Evolutionary conservation across 352 stramenopile genomes (phyloP).

Genomic region (Globisporangium uncinulatum): DNA sequence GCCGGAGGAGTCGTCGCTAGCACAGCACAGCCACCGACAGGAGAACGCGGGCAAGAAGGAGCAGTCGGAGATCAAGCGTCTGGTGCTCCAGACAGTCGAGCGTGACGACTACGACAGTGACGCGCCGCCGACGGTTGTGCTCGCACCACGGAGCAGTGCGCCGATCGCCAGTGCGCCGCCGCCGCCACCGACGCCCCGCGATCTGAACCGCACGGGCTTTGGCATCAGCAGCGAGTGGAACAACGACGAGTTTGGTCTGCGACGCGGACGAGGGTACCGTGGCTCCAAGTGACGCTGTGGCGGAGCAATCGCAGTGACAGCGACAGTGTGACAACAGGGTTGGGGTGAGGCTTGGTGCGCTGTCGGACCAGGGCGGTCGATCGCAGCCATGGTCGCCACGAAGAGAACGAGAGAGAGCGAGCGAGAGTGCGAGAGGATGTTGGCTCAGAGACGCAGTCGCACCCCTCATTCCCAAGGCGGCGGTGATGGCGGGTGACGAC

Average conservation of each 20-base stretch:
- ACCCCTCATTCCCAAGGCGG: too few relatives aligned
- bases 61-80: slow-evolving; percentile 82
- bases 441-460: too few relatives aligned
- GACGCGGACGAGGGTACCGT: slow-evolving; percentile 59
- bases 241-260: slow-evolving; percentile 77
- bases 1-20: slow-evolving; percentile 90
- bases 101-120: slow-evolving; percentile 65
- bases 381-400: too few relatives aligned
- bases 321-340: too few relatives aligned
- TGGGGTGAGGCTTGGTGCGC: too few relatives aligned
- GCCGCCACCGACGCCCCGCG: slow-evolving; percentile 15
- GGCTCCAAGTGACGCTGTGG: slow-evolving; percentile 39
- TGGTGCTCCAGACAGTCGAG: slow-evolving; percentile 84
- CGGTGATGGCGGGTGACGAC: too few relatives aligned
- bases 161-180: slow-evolving; percentile 9
- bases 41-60: slow-evolving; percentile 83
- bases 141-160: slow-evolving; percentile 9
- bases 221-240: slow-evolving; percentile 74
- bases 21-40: slow-evolving; percentile 85
- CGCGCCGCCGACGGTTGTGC: slow-evolving; percentile 6
- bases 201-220: slow-evolving; percentile 42
- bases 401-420: too few relatives aligned
- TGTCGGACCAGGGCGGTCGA: too few relatives aligned
- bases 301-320: slow-evolving; percentile 7
- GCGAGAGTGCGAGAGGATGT: too few relatives aligned